Percentiles rank a stretch among this genome's conserved stretches.
Conservation (phyloP, 148 eudicot genomes). For the Cornus suecica region DNA sequence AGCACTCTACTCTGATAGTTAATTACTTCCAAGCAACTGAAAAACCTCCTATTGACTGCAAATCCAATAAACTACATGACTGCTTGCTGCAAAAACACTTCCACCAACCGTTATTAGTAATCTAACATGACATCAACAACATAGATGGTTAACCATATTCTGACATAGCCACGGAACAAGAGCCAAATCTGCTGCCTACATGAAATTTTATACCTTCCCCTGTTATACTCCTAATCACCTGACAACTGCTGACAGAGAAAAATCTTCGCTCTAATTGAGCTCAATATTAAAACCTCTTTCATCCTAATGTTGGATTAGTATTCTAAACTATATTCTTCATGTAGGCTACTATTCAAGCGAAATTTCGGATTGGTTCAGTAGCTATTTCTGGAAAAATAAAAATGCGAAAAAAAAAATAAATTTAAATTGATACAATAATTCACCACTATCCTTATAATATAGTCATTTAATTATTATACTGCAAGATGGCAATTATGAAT, state of each 20-base stretch:
- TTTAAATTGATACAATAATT: too few species aligned
- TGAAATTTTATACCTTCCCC: background rate
- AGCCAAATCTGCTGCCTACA: background rate
- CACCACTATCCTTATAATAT: too few species aligned
- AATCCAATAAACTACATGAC: background rate
- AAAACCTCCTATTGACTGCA: conserved; percentile 4
- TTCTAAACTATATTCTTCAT: background rate
- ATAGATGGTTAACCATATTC: background rate
- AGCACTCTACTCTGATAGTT: background rate
- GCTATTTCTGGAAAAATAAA: too few species aligned
- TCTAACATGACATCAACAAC: background rate
- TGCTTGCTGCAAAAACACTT: background rate
- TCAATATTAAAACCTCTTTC: conserved; percentile 10
- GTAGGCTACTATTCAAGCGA: background rate
- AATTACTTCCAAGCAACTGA: background rate
- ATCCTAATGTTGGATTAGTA: background rate
- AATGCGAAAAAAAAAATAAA: too few species aligned
- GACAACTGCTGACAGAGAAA: conserved; percentile 3
- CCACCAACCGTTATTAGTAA: background rate
- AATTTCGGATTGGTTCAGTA: too few species aligned
- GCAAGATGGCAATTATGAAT: too few species aligned
- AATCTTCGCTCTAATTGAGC: background rate
- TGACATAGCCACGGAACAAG: background rate
- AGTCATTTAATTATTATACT: too few species aligned
- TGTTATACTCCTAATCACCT: background rate